Percentiles rank a stretch among this genome's conserved stretches.
phyloP scores from a whole-genome alignment of 2,329 filamentous ascomycete species.

The Neurospora sp. region DNA sequence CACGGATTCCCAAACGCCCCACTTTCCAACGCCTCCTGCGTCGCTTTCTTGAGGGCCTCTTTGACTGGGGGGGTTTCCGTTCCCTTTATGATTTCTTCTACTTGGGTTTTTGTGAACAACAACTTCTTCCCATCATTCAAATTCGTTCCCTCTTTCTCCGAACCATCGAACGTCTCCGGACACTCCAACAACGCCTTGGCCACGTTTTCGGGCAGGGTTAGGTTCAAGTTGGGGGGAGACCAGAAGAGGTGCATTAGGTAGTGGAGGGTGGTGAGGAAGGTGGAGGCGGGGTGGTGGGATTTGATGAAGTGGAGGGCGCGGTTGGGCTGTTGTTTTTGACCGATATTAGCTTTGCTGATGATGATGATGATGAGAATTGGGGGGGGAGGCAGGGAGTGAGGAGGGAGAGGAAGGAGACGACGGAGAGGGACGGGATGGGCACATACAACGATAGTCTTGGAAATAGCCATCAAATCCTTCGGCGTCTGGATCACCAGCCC shows the following conservation, averaged over 20 bases:
- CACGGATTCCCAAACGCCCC: conserved; percentile 73
- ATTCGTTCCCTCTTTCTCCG: not conserved
- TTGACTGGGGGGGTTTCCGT: conserved; percentile 32
- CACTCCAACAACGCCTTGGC: conserved; percentile 13
- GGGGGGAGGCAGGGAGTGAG: not conserved
- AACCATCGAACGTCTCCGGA: conserved; percentile 1
- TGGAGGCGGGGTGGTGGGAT: conserved; percentile 35
- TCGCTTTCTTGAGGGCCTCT: conserved; percentile 39
- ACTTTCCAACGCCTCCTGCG: conserved; percentile 47
- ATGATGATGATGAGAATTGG: not conserved
- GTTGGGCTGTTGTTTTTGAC: conserved; percentile 33
- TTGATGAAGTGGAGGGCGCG: conserved; percentile 60
- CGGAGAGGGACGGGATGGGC: no score
- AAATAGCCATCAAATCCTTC: conserved; percentile 31
- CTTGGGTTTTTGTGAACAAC: conserved; percentile 46
- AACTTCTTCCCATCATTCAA: conserved; percentile 16
- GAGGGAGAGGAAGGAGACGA: no score
- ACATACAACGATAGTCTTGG: conserved; percentile 31
- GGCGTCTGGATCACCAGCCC: conserved; percentile 28
- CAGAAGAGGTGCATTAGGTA: conserved; percentile 53
- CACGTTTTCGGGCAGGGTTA: conserved; percentile 30
- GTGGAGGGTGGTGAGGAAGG: conserved; percentile 43
- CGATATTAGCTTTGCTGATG: not conserved
- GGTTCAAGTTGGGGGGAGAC: conserved; percentile 45
- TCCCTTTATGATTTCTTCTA: conserved; percentile 43